These are phyloP conservation scores for Cyberlindnera nakhonratchasimensis DNA, from an alignment of 805 yeast genomes.

Conservation along the genomic window DNA sequence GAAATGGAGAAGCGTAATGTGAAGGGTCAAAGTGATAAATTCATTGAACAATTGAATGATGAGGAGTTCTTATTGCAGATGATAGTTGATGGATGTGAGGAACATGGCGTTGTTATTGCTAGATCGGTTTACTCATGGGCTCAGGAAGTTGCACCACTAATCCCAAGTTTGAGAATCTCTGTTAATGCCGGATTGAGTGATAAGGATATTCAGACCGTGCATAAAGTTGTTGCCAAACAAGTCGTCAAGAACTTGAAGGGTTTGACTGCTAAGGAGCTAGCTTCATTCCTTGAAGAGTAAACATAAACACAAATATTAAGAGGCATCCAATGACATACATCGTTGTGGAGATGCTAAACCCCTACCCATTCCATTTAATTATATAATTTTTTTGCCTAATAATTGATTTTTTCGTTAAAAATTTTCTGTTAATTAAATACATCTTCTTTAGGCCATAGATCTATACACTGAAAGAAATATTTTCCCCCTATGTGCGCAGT, in stretches of 20 bases:
- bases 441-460: too few species aligned
- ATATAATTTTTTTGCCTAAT: neutral
- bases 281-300: neutral
- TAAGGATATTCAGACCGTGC: constrained; percentile 43
- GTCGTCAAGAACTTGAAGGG: constrained; percentile 9
- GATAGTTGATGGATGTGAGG: constrained; percentile 56
- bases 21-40: constrained; percentile 31
- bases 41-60: constrained; percentile 34
- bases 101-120: constrained; percentile 54
- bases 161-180: constrained; percentile 55
- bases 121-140: constrained; percentile 62
- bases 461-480: too few species aligned
- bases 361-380: neutral
- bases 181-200: constrained; percentile 44
- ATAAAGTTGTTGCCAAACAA: constrained; percentile 32
- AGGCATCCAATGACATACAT: neutral
- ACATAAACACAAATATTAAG: neutral
- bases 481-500: too few species aligned
- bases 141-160: constrained; percentile 70
- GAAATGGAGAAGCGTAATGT: constrained; percentile 28
- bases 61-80: constrained; percentile 64
- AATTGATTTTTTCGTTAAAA: too few species aligned
- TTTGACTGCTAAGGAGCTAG: constrained; percentile 8
- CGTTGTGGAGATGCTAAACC: neutral
- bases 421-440: too few species aligned